These are phyloP conservation scores for Capronia epimyces DNA, from an alignment of 2,329 filamentous ascomycete species.

Conservation along the genomic window DNA sequence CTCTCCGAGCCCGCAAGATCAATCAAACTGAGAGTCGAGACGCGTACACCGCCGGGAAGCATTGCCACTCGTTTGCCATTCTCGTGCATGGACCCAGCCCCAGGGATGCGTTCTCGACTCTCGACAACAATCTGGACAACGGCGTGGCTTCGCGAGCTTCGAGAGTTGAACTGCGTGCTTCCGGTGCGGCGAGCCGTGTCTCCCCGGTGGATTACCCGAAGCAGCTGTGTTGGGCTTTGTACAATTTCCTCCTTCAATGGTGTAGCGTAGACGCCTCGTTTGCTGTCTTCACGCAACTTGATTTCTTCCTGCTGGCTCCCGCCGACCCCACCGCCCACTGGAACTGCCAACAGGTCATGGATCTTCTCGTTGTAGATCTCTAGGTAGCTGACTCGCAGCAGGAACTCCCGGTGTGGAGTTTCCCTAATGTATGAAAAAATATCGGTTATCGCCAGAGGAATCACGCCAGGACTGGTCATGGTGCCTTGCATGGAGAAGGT, in stretches of 20 bases:
- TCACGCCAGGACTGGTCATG: conserved; percentile 89
- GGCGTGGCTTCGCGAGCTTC: conserved; percentile 94
- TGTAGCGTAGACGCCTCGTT: conserved; percentile 91
- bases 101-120: conserved; percentile 76
- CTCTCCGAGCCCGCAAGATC: conserved; percentile 95
- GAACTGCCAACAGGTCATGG: conserved; percentile 80
- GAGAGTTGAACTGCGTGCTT: conserved; percentile 93
- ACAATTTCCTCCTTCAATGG: conserved; percentile 98
- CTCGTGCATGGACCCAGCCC: conserved; percentile 45
- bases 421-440: conserved; percentile 99
- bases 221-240: conserved; percentile 89
- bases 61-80: conserved; percentile 62
- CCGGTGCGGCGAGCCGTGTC: conserved; percentile 85
- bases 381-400: conserved; percentile 92
- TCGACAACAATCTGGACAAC: conserved; percentile 99
- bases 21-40: conserved; percentile 91
- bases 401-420: conserved; percentile 87
- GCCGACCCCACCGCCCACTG: conserved; percentile 54
- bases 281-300: conserved; percentile 92
- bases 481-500: conserved; percentile 99
- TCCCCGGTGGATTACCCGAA: conserved; percentile 89
- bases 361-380: conserved; percentile 99
- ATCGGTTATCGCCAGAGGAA: conserved; percentile 93
- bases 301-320: conserved; percentile 69
- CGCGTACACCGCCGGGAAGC: conserved; percentile 80